phyloP scores from a whole-genome alignment of 192 early-diverging fungal genomes.

The Backusella psychrophila region DNA sequence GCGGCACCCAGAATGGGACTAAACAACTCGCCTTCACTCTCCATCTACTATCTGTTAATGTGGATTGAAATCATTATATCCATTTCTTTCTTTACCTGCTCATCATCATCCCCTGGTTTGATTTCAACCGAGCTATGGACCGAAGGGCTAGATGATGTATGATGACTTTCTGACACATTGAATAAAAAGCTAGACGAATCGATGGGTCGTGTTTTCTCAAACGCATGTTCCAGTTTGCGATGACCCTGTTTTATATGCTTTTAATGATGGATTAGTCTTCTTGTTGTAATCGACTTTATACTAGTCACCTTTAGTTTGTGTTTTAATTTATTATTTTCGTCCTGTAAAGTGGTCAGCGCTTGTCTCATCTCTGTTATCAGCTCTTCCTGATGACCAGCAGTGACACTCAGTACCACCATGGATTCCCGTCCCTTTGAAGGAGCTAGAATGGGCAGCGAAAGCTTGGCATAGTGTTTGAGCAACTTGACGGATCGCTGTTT shows the following conservation, averaged over 20 bases:
- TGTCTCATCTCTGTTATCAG: constrained; percentile 25
- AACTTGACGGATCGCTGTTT: constrained; percentile 13
- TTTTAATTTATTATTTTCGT: constrained; percentile 24
- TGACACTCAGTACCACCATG: constrained; percentile 13
- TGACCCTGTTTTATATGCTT: constrained; percentile 26
- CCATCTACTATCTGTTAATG: neutral
- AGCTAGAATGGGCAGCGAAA: constrained; percentile 14
- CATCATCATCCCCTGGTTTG: neutral
- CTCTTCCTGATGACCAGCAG: constrained; percentile 27
- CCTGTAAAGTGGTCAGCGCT: constrained; percentile 17
- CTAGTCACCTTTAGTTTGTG: neutral
- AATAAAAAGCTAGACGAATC: neutral
- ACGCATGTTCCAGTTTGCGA: constrained; percentile 16
- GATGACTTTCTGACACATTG: neutral
- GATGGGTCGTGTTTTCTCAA: constrained; percentile 17
- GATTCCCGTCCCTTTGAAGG: constrained; percentile 16
- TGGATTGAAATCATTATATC: too few relatives aligned
- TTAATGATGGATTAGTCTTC: neutral
- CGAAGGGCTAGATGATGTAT: neutral
- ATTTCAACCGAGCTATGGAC: neutral
- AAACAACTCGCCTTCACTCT: neutral
- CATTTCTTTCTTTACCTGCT: neutral
- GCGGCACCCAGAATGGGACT: neutral
- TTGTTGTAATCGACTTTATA: neutral
- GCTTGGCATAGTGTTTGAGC: constrained; percentile 17